Evolutionary conservation across 2,329 filamentous ascomycete genomes (phyloP), one percentile per base, ranked within the genome.

Genomic region (Cercospora sp.): DNA sequence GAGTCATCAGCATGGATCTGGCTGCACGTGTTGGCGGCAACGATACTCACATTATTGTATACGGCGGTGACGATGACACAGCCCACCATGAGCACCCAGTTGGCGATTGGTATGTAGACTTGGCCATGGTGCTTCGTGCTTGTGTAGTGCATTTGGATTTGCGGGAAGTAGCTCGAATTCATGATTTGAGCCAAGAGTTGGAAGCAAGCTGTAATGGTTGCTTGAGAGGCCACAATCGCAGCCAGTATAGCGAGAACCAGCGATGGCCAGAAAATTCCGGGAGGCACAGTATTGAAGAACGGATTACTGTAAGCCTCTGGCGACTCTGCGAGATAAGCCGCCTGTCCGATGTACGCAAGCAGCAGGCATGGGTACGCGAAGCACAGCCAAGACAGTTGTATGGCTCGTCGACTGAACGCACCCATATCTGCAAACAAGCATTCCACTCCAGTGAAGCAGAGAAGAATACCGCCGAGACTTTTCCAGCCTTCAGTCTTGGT

Each of bases 361-460:
- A 90, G 77, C 9, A 89, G 81, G 74, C 89, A 92, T 0, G 91
- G 91, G 70, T 88, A 92, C 1, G 86, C 85, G 71, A 89, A 87
- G n/a, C 65, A 68, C 3, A 92, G 80, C 91, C 91, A 94, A 43
- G 87, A 90, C 10, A 93, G 81, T 75, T 92, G 90, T 60, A 94
- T 87, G 0, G 91, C 90, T 49, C 85, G 81, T 18, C 66, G 70
- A 40, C 58, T 68, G 77, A 94, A 93, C 24, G 91, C 91, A 30
- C 91, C 91, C 5, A 93, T 82, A 72, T 93, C 91, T 26, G 91
- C 90, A 75, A 92, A 94, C 1, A 94, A 82, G 1, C 90, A 90
- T 77, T 93, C 91, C 16, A 91, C 89, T 49, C 89, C 91, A 2
- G 91, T 93, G 74, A 93, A 93, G 3, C 88, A 86, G 8, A 93